A percentile compares a stretch with the other conserved stretches of the same genome.
These are phyloP conservation scores for Dactylella cylindrospora DNA, from an alignment of 2,329 filamentous ascomycete species.

Conservation along the genomic window DNA sequence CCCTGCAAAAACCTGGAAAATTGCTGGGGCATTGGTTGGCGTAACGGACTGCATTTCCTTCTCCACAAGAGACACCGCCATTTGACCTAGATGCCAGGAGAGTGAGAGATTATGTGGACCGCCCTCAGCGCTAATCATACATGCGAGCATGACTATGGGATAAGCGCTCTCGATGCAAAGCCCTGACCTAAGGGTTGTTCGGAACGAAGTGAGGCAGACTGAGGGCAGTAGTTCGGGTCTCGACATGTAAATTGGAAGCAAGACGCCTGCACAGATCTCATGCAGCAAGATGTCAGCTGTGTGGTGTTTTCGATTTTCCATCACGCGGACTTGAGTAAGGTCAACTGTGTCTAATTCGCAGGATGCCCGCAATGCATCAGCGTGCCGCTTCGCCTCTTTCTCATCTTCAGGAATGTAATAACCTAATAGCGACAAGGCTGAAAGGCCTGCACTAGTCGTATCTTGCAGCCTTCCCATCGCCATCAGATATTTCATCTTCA, in stretches of 20 bases:
- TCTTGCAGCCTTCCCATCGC: constrained; percentile 49
- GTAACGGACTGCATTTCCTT: constrained; percentile 44
- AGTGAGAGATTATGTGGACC: constrained; percentile 46
- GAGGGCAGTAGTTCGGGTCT: constrained; percentile 47
- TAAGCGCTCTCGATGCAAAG: constrained; percentile 48
- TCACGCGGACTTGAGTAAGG: constrained; percentile 46
- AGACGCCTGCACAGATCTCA: constrained; percentile 48
- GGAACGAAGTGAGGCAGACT: constrained; percentile 48
- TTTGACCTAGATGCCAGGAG: constrained; percentile 47
- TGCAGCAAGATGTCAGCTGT: constrained; percentile 47
- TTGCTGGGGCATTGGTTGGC: constrained; percentile 46
- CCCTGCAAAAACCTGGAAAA: constrained; percentile 49
- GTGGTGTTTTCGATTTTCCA: constrained; percentile 45
- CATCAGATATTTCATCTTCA: constrained; percentile 49
- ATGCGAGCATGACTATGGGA: constrained; percentile 48
- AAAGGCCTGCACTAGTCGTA: constrained; percentile 47
- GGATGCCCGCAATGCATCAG: constrained; percentile 45
- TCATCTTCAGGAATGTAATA: constrained; percentile 48
- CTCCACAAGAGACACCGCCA: constrained; percentile 49
- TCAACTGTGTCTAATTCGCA: constrained; percentile 47
- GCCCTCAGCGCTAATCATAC: constrained; percentile 47
- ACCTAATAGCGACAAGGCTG: constrained; percentile 47
- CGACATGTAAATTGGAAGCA: constrained; percentile 49
- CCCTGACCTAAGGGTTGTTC: constrained; percentile 47
- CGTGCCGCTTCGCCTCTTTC: constrained; percentile 45